Conservation (phyloP, 306 rosid species). For the Hippophae rhamnoides region DNA sequence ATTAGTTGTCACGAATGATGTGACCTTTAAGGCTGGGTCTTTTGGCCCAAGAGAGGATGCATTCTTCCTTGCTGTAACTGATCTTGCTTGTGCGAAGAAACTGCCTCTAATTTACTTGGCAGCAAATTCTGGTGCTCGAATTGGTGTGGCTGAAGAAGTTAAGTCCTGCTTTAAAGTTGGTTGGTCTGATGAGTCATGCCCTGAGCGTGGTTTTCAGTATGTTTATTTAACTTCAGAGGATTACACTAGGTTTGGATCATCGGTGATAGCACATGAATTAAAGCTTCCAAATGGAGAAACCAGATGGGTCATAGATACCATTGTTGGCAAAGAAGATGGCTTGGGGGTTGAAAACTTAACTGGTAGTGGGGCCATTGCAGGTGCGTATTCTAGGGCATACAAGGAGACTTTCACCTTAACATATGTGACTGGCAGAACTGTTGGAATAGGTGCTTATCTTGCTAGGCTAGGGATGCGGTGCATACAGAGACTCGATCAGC, state of each 20-base stretch:
- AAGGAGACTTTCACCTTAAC: slow-evolving; percentile 88
- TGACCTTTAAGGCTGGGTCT: slow-evolving; percentile 93
- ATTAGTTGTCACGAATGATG: slow-evolving; percentile 78
- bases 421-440: slow-evolving; percentile 93
- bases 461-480: slow-evolving; percentile 99
- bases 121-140: slow-evolving; percentile 96
- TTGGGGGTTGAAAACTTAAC: slow-evolving; percentile 92
- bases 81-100: slow-evolving; percentile 75
- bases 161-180: slow-evolving; percentile 90
- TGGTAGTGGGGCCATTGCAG: slow-evolving; percentile 92
- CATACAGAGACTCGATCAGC: slow-evolving; percentile 97
- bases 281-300: slow-evolving; percentile 66
- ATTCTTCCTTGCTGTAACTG: slow-evolving; percentile 84
- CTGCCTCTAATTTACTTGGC: slow-evolving; percentile 88
- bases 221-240: slow-evolving; percentile 78
- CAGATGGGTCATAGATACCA: slow-evolving; percentile 94
- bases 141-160: slow-evolving; percentile 94
- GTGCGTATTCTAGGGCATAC: slow-evolving; percentile 92
- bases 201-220: slow-evolving; percentile 89
- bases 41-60: slow-evolving; percentile 97
- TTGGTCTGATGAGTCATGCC: slow-evolving; percentile 92
- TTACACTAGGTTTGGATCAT: slow-evolving; percentile 68
- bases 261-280: slow-evolving; percentile 75
- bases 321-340: slow-evolving; percentile 94
- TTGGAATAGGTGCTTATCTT: slow-evolving; percentile 98